Base-by-base conservation (phyloP, 2,329 filamentous ascomycete species). In the Teratosphaeria viscida region DNA sequence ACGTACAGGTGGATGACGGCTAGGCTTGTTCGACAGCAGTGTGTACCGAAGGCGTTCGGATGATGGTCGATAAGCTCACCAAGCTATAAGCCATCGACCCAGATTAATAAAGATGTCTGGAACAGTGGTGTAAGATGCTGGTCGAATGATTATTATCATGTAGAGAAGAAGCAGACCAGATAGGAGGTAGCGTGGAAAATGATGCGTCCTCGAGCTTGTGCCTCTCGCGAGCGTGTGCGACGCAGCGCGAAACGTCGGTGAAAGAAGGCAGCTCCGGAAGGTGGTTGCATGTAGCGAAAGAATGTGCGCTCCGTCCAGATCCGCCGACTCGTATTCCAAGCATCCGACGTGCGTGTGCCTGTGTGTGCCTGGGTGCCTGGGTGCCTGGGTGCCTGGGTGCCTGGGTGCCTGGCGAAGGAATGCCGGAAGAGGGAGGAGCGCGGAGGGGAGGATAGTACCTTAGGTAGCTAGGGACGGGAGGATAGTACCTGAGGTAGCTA, bases 341-440 rank as follows among this genome's bases (percentile, higher is more conserved):
- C 16, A 23, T 6, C 19, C 43, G 43, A 26, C n/a, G n/a, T 49
- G 43, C n/a, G n/a, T n/a, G n/a, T 19, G 19, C 23, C 23, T n/a
- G n/a, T 23, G 23, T 23, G 23, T 23, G 23, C 23, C 23, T 23
- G 23, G 1, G 23, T 23, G 23, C 23, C 23, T 23, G 23, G 1
- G 23, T 19, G 19, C 23, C 23, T 23, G 23, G 1, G 23, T 23
- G 23, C 23, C 23, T 23, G 23, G 1, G 23, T 23, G 23, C 23
- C 23, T 23, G 23, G 1, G 23, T 23, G 23, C 43, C 27, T 29
- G 14, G 52, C 19, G 16, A 32, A 32, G 32, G 26, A 54, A 54
- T 27, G 52, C 32, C 52, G 32, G 32, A 23, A 53, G 53, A 60
- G 58, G 57, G 61, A 64, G 58, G 43, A 58, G 59, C 52, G n/a